phyloP scores from a whole-genome alignment of 2,329 filamentous ascomycete species.

The Aspergillus sp. region DNA sequence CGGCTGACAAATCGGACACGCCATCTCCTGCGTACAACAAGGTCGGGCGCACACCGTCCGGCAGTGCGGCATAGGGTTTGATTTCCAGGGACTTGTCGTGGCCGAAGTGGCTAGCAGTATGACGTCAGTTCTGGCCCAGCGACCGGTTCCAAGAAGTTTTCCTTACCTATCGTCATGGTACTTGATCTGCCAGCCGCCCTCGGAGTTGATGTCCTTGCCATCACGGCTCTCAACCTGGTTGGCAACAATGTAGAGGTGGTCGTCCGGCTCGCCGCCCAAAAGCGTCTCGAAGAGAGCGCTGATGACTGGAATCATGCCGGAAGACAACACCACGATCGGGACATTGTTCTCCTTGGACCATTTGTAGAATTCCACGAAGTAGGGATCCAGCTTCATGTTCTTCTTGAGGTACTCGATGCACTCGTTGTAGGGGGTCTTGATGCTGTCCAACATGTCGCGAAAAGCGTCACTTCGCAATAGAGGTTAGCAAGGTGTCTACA shows the following conservation, averaged over 20 bases:
- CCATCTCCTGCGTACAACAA: constrained; percentile 96
- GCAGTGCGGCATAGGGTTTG: constrained; percentile 73
- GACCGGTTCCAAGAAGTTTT: background rate
- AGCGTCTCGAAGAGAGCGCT: constrained; percentile 76
- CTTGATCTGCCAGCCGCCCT: constrained; percentile 81
- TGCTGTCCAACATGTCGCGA: constrained; percentile 86
- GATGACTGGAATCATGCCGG: constrained; percentile 92
- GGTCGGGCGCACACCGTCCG: constrained; percentile 68
- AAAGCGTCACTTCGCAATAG: constrained; percentile 66
- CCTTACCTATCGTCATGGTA: constrained; percentile 83
- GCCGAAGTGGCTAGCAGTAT: constrained; percentile 68
- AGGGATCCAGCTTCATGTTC: constrained; percentile 85
- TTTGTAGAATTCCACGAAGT: constrained; percentile 83
- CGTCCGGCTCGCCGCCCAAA: constrained; percentile 72
- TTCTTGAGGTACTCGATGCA: constrained; percentile 76
- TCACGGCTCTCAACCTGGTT: constrained; percentile 72
- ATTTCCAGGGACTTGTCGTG: constrained; percentile 96
- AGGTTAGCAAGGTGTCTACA: constrained; percentile 9
- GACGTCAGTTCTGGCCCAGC: constrained; percentile 11
- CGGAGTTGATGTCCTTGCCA: constrained; percentile 74
- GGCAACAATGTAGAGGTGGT: constrained; percentile 81
- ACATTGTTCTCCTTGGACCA: constrained; percentile 82
- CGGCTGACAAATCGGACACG: constrained; percentile 88
- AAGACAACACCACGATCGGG: constrained; percentile 87
- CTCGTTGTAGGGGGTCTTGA: constrained; percentile 76